Base-by-base conservation (phyloP, 2,329 filamentous ascomycete species). In the Penicillium fuscoglaucum region DNA sequence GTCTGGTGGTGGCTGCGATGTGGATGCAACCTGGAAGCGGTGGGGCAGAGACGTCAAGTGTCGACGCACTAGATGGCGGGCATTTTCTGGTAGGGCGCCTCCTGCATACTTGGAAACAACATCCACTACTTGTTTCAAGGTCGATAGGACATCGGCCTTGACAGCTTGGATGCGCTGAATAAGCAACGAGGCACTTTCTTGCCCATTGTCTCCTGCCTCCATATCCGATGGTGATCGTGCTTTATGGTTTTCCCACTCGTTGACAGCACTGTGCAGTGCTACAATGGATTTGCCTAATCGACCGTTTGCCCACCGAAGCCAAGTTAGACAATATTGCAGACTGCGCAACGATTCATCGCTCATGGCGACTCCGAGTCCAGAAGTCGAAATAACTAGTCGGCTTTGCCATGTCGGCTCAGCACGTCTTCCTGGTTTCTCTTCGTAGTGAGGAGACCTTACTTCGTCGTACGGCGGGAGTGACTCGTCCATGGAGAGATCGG, bases 21-120 rank as follows among this genome's bases (percentile, higher is more conserved):
- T 83, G 60, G 82, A 89, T 2, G 90, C 91, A 17, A 91, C 77
- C 61, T 87, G 87, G 80, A 93, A 96, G 29, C 92, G 85, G 70
- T 90, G 87, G 0, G 93, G 93, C 1, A 98, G 82, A 49, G 89
- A 93, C 31, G 90, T 90, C 6, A 98, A 82, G 72, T 96, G 92
- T 13, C 87, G 84, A 60, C 90, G 87, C 13, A 99, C 93, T 17
- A 98, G 84, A 26, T 88, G 83, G 35, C 89, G 83, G 0, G 93
- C 93, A 65, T 97, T 96, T 55, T 95, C 90, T 0, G 95, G 93
- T 2, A 99, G 80, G 0, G 93, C 91, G 40, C 91, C 91, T n/a
- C 93, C 93, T 0, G 93, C 90, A 67, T 96, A 96, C 65, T 88
- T 91, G 56, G 90, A 96, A 0, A 99, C 91, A 6, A 90, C 88